Evolutionary conservation across 202 grass and related monocot genomes (phyloP).

Genomic region (Bolboschoenoplectus hybrid): DNA sequence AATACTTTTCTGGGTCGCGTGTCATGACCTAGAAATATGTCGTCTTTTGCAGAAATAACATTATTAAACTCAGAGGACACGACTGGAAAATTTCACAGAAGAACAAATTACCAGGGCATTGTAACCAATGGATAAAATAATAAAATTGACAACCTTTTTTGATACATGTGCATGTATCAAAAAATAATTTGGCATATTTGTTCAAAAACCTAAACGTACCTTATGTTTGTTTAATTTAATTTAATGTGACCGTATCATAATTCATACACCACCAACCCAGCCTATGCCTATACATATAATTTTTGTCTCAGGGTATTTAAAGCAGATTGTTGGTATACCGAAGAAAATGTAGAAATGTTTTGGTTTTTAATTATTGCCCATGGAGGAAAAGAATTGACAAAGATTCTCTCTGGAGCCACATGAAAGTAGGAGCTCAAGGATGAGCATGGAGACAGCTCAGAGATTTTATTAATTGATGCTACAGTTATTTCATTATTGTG

Average conservation of each 20-base stretch:
- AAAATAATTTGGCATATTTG: conserved; percentile 14
- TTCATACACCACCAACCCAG: neutral
- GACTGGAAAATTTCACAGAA: neutral
- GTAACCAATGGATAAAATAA: neutral
- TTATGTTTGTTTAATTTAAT: conserved; percentile 32
- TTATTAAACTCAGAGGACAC: neutral
- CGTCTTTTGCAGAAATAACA: neutral
- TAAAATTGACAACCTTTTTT: conserved; percentile 23
- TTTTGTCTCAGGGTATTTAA: conserved; percentile 20
- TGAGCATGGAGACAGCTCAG: conserved; percentile 40
- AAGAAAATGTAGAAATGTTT: conserved; percentile 38
- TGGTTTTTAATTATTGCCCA: neutral
- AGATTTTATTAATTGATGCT: conserved; percentile 32
- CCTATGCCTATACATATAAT: neutral
- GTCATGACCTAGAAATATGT: neutral
- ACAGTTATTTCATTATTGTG: neutral
- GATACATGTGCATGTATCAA: conserved; percentile 23
- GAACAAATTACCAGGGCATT: neutral
- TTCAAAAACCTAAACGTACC: conserved; percentile 31
- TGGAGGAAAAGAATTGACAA: conserved; percentile 43
- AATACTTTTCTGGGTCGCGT: neutral
- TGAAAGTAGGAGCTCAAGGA: conserved; percentile 41
- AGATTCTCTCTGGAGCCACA: conserved; percentile 61
- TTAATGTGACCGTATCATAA: neutral
- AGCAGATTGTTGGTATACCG: conserved; percentile 19